Percentiles rank a stretch among this genome's conserved stretches.
phyloP scores from a whole-genome alignment of 345 rosid species.

The Heritiera littoralis region DNA sequence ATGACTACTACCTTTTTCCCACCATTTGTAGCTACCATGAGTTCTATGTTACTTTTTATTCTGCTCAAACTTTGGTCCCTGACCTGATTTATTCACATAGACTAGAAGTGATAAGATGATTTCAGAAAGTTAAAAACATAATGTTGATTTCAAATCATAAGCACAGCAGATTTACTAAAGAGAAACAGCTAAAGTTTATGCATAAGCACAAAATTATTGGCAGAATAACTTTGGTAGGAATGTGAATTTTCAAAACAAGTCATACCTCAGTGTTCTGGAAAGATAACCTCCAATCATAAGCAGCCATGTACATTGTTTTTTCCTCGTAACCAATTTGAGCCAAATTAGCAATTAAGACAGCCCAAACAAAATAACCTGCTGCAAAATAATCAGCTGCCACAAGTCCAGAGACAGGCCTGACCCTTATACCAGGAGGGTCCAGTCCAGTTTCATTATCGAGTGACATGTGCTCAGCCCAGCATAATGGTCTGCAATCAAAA shows the following conservation, averaged over 20 bases:
- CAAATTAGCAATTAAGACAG: slow-evolving; percentile 73
- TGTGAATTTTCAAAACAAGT: slow-evolving; percentile 11
- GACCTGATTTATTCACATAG: slow-evolving; percentile 43
- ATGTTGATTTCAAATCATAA: neutral
- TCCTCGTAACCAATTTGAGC: slow-evolving; percentile 77
- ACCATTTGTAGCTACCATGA: slow-evolving; percentile 64
- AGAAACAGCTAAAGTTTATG: neutral
- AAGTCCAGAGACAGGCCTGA: slow-evolving; percentile 72
- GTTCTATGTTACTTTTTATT: slow-evolving; percentile 69
- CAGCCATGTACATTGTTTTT: slow-evolving; percentile 78
- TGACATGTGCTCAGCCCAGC: slow-evolving; percentile 77
- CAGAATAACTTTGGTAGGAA: neutral
- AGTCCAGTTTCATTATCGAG: slow-evolving; percentile 71
- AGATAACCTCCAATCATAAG: slow-evolving; percentile 78
- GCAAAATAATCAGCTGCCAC: slow-evolving; percentile 88
- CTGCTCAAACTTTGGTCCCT: slow-evolving; percentile 66
- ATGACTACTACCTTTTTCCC: slow-evolving; percentile 64
- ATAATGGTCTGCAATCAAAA: slow-evolving; percentile 55
- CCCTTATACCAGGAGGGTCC: slow-evolving; percentile 63
- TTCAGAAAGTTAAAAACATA: neutral
- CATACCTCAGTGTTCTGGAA: slow-evolving; percentile 73
- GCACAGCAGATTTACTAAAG: neutral
- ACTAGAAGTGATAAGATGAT: slow-evolving; percentile 12
- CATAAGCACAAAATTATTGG: neutral
- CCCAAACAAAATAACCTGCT: slow-evolving; percentile 78